Conservation (phyloP, 2,329 filamentous ascomycete genomes). For the Rhytidhysteron rufulum region DNA sequence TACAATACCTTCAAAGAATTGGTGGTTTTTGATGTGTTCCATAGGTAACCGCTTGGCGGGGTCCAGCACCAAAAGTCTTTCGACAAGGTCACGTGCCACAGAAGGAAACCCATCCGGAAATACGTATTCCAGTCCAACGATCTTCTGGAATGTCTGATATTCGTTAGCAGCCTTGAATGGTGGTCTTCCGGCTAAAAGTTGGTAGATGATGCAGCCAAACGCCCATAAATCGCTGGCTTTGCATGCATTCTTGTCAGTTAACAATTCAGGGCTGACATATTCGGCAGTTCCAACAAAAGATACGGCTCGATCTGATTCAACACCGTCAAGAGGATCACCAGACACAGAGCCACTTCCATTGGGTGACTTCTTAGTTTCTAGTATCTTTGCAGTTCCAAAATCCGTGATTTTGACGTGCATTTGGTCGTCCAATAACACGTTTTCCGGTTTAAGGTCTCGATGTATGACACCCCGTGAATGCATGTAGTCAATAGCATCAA, state of each 20-base stretch:
- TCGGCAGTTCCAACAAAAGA: constrained; percentile 98
- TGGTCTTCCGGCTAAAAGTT: constrained; percentile 89
- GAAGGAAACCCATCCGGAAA: constrained; percentile 86
- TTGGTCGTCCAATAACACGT: constrained; percentile 88
- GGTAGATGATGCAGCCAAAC: constrained; percentile 96
- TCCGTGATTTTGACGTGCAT: constrained; percentile 99
- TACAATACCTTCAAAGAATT: constrained; percentile 83
- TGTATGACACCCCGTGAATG: constrained; percentile 94
- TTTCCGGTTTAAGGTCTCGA: constrained; percentile 93
- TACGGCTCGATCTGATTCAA: constrained; percentile 71
- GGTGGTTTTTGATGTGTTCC: constrained; percentile 94
- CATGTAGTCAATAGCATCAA: constrained; percentile 98
- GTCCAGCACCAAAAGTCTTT: constrained; percentile 85
- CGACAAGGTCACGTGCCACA: constrained; percentile 82
- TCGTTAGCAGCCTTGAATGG: constrained; percentile 96
- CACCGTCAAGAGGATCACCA: constrained; percentile 52
- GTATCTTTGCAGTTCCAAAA: constrained; percentile 95
- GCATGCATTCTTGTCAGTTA: constrained; percentile 94
- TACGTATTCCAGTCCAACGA: constrained; percentile 88
- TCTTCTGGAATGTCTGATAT: constrained; percentile 97
- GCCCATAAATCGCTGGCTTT: constrained; percentile 98
- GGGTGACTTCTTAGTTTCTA: constrained; percentile 53
- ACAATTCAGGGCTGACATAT: constrained; percentile 95
- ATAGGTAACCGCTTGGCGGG: constrained; percentile 79
- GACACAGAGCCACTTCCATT: constrained; percentile 34